Percentiles rank a stretch among this genome's conserved stretches.
Conservation (phyloP, 2,329 filamentous ascomycete species). For the Penicillium sp. region DNA sequence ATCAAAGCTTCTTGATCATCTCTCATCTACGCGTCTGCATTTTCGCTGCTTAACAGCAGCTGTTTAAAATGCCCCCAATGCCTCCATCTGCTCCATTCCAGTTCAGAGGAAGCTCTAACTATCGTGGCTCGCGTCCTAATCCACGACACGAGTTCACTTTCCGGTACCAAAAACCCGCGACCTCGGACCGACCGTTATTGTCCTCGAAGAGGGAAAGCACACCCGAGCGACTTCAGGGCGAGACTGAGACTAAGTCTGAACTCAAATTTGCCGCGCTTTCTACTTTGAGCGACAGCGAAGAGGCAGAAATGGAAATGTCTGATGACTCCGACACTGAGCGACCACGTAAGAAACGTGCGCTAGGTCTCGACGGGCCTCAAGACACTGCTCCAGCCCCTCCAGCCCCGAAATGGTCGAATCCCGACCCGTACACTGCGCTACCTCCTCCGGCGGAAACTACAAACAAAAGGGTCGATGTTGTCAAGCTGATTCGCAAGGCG, state of each 20-base stretch:
- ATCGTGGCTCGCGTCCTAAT: conserved; percentile 5
- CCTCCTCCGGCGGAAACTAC: conserved; percentile 71
- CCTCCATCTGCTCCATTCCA: conserved; percentile 13
- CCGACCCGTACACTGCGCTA: conserved; percentile 85
- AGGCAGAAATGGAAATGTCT: conserved; percentile 47
- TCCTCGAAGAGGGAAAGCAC: conserved; percentile 35
- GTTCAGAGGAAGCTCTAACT: conserved; percentile 9
- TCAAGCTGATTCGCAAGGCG: conserved; percentile 88
- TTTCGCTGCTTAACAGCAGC: conserved; percentile 1
- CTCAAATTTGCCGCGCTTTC: conserved; percentile 39
- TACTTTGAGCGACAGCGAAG: conserved; percentile 46
- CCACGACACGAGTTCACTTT: conserved; percentile 40
- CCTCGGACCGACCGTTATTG: conserved; percentile 39
- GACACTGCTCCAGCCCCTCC: conserved; percentile 26
- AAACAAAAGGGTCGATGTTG: conserved; percentile 78
- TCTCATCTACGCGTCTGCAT: background rate
- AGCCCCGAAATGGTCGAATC: conserved; percentile 86
- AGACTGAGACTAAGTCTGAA: conserved; percentile 24
- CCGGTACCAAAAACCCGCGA: conserved; percentile 36
- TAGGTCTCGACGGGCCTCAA: conserved; percentile 22
- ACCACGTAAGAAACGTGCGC: conserved; percentile 41
- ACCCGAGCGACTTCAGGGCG: conserved; percentile 33
- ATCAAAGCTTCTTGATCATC: background rate
- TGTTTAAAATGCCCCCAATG: background rate
- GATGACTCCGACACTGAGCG: conserved; percentile 34